phyloP scores from a whole-genome alignment of 2,329 filamentous ascomycete species.

The Trichoderma koningiopsis region DNA sequence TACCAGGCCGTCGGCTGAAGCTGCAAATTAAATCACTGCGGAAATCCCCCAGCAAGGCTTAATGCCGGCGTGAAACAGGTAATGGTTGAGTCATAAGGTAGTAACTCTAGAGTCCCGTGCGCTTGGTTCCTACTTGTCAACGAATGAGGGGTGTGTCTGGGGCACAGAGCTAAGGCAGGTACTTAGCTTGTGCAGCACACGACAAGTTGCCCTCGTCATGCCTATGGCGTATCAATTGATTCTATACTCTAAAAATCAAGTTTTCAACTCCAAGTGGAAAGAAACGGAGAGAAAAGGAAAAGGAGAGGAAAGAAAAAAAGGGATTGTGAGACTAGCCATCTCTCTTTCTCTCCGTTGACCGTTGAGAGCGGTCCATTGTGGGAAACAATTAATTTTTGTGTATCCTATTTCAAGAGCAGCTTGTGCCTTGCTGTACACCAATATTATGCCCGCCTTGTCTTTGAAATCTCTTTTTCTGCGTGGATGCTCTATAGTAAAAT shows the following conservation, averaged over 20 bases:
- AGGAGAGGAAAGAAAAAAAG: too few species aligned
- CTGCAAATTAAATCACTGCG: background rate
- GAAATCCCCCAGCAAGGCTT: background rate
- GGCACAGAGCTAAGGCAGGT: conserved; percentile 21
- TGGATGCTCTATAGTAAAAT: conserved; percentile 36
- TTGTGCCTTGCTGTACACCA: conserved; percentile 24
- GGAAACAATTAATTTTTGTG: conserved; percentile 18
- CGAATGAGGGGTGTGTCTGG: conserved; percentile 14
- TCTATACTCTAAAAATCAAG: conserved; percentile 8
- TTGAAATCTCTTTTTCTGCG: conserved; percentile 4
- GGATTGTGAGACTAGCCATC: background rate
- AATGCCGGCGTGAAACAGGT: background rate
- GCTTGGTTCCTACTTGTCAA: background rate
- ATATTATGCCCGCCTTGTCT: conserved; percentile 11
- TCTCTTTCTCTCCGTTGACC: background rate
- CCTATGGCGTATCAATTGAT: conserved; percentile 3
- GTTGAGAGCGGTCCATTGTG: conserved; percentile 1
- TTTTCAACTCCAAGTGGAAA: background rate
- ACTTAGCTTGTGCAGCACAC: conserved; percentile 22
- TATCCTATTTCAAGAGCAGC: conserved; percentile 22
- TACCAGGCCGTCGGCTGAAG: background rate
- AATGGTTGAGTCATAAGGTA: conserved; percentile 16
- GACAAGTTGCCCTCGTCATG: conserved; percentile 20
- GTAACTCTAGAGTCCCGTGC: background rate
- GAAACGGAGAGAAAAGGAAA: background rate